Percentiles rank a stretch among this genome's conserved stretches.
Evolutionary conservation across 257 asterid genomes (phyloP).

Genomic region (Jacaranda mimosifolia): DNA sequence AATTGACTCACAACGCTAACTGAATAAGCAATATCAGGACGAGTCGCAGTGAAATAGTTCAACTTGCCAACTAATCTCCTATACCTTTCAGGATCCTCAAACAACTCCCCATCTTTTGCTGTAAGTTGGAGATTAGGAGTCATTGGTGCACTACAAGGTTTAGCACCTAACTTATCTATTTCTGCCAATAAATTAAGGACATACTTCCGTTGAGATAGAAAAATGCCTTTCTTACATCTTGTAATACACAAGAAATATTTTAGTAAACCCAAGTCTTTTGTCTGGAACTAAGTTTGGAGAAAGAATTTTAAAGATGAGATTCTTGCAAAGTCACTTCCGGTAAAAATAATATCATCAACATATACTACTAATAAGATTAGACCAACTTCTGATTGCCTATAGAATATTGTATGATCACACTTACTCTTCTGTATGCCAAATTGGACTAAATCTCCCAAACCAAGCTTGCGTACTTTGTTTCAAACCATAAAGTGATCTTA

Average conservation of each 20-base stretch:
- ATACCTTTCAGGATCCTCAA: too few species aligned
- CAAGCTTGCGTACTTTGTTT: background rate
- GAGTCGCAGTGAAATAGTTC: constrained; percentile 26
- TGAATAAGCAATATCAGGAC: too few species aligned
- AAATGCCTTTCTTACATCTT: background rate
- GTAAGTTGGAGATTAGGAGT: background rate
- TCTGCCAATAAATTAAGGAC: background rate
- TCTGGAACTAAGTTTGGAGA: background rate
- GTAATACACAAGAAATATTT: constrained; percentile 4
- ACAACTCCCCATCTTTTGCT: background rate
- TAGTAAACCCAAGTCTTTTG: background rate
- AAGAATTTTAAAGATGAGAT: background rate
- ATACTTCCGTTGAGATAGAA: background rate
- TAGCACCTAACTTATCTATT: background rate
- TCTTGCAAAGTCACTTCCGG: background rate
- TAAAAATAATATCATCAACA: constrained; percentile 11
- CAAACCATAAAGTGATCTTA: background rate
- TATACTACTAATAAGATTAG: background rate
- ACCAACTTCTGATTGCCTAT: background rate
- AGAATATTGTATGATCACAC: background rate
- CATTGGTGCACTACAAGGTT: background rate
- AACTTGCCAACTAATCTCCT: too few species aligned
- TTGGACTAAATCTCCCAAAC: background rate
- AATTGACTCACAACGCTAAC: too few species aligned
- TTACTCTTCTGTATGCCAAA: too few species aligned